phyloP scores from a whole-genome alignment of 2,329 filamentous ascomycete genomes.

The Penicillium hesseltinei region DNA sequence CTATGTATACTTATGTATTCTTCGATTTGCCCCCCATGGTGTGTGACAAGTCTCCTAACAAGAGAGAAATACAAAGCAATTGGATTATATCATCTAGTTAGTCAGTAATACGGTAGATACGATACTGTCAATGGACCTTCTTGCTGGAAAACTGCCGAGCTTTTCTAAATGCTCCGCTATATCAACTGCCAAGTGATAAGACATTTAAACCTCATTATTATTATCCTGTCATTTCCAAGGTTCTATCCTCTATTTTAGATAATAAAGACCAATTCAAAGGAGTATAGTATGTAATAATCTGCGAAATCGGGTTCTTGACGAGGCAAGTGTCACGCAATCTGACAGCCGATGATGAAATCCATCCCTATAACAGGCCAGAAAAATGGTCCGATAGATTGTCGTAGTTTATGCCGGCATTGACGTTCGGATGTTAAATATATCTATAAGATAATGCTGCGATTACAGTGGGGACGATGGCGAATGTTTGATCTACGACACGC shows the following conservation, averaged over 20 bases:
- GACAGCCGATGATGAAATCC: constrained; percentile 15
- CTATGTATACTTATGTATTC: not conserved
- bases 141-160: not conserved
- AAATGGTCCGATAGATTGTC: not conserved
- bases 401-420: not conserved
- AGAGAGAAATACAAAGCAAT: not conserved
- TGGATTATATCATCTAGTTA: not conserved
- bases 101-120: not conserved
- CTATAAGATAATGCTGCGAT: constrained; percentile 8
- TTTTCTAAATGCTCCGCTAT: not conserved
- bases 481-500: constrained; percentile 6
- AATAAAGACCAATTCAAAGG: not conserved
- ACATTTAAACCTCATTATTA: not conserved
- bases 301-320: not conserved
- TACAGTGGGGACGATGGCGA: constrained; percentile 24
- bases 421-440: not conserved
- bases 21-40: not conserved
- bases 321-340: constrained; percentile 17
- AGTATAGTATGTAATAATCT: not conserved
- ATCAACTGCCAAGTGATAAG: not conserved
- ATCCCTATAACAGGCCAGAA: not conserved
- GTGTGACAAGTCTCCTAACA: too few relatives aligned
- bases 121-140: not conserved
- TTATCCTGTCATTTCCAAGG: not conserved
- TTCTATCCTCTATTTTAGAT: not conserved